Evolutionary conservation across 192 early-diverging fungal species (phyloP), one percentile per base, ranked within the genome.

Genomic region (Diversispora epigaea): DNA sequence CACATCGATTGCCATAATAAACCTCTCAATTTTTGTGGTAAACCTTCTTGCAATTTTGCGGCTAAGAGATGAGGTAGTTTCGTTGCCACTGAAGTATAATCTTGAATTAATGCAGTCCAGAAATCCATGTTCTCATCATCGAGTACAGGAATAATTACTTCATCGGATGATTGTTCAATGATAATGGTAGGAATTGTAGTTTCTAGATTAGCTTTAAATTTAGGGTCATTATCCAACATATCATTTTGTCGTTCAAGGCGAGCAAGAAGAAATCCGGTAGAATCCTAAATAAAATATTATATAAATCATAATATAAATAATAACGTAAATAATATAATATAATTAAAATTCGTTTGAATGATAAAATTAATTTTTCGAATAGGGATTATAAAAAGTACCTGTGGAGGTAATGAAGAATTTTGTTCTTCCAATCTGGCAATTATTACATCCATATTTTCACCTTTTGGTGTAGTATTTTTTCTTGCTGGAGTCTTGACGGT

Each of bases 1-100:
- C 90, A 89, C 89, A 99, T 93, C 55, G 93, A 86, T 80, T 93
- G 94, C 97, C 96, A 97, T 41, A 97, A 88, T 45, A 92, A 85
- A 46, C 96, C 95, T 67, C 97, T 90, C 50, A 99, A 80, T 44
- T 86, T 82, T 46, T 87, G 83, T 5, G 97, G 97, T 14, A 99
- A 85, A 6, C 97, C 97, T 49, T 80, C 80, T 52, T 90, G 86
- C 7, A 96, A 81, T 77, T 91, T 89, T 45, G 89, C 85, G 7
- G 89, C 84, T n/a, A 96, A 80, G 25, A 90, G 76, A 32, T 89
- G 84, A 32, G 93, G 87, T 44, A 93, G 75, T 71, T 87, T 89
- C 68, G 84, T 82, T 9, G 89, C 89, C 3, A 92, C 88, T 17
- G 83, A 82, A 10, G 87, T 86, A 78, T 91, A 96, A 79, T 93